Percentiles rank a stretch among this genome's conserved stretches.
Conservation (phyloP, 768 basidiomycete genomes). For the Suillus lakei region DNA sequence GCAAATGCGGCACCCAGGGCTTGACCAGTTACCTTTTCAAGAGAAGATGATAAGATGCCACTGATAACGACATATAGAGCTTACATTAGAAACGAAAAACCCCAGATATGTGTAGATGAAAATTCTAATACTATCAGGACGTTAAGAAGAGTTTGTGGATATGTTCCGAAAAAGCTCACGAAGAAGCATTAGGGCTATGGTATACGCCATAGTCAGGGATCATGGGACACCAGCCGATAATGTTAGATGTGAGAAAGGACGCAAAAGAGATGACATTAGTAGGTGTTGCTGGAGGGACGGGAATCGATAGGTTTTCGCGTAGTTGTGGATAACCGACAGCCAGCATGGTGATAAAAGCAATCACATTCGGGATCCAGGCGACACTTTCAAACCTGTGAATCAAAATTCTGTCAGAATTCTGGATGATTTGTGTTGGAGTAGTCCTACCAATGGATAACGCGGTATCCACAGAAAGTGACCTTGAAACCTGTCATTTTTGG, state of each 20-base stretch:
- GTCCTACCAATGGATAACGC: slow-evolving; percentile 59
- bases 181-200: slow-evolving; percentile 57
- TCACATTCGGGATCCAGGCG: slow-evolving; percentile 74
- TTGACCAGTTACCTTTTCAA: slow-evolving; percentile 42
- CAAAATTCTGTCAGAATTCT: not conserved
- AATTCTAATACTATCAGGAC: slow-evolving; percentile 37
- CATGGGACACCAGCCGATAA: slow-evolving; percentile 48
- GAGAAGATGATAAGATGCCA: not conserved
- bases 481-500: slow-evolving; percentile 18
- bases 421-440: not conserved
- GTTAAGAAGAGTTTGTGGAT: slow-evolving; percentile 3
- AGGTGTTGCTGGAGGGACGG: slow-evolving; percentile 40
- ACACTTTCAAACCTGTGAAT: slow-evolving; percentile 67
- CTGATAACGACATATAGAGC: slow-evolving; percentile 16
- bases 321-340: slow-evolving; percentile 75
- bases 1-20: too few relatives aligned
- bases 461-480: slow-evolving; percentile 69
- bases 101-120: slow-evolving; percentile 53
- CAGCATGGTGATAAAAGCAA: slow-evolving; percentile 69
- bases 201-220: slow-evolving; percentile 55
- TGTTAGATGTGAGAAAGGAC: slow-evolving; percentile 47
- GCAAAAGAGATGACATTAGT: slow-evolving; percentile 46
- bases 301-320: slow-evolving; percentile 40
- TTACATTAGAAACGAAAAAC: slow-evolving; percentile 45
- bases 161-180: slow-evolving; percentile 41